Percentiles rank a stretch among this genome's conserved stretches.
Evolutionary conservation across 73 alveolate genomes (phyloP).

Genomic region (Paramecium octaurelia): DNA sequence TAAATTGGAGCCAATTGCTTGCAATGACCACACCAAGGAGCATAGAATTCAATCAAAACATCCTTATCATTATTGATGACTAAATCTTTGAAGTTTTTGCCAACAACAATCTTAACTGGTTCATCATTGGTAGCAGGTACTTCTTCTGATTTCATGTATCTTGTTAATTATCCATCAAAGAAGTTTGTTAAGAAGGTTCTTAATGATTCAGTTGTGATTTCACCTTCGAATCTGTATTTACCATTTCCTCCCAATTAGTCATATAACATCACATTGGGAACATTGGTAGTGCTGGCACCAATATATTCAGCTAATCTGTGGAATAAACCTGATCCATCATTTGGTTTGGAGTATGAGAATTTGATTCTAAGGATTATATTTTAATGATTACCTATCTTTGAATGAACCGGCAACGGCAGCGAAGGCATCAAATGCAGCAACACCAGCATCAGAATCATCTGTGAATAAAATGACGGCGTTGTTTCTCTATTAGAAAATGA

Average conservation of each 20-base stretch:
- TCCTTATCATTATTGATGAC: conserved; percentile 84
- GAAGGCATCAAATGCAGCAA: conserved; percentile 68
- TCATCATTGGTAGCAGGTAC: conserved; percentile 84
- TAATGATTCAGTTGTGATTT: conserved; percentile 69
- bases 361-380: conserved; percentile 24
- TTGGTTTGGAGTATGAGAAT: conserved; percentile 76
- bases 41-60: conserved; percentile 95
- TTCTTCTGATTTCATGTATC: conserved; percentile 88
- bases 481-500: conserved; percentile 81
- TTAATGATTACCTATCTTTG: conserved; percentile 61
- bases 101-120: conserved; percentile 90
- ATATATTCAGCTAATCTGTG: conserved; percentile 85
- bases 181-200: conserved; percentile 72
- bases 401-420: conserved; percentile 75
- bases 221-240: conserved; percentile 74
- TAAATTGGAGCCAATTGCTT: conserved; percentile 93
- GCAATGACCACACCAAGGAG: conserved; percentile 99
- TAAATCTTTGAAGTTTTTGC: conserved; percentile 85
- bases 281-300: conserved; percentile 71
- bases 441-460: conserved; percentile 68
- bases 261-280: conserved; percentile 80
- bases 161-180: conserved; percentile 70
- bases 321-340: conserved; percentile 74
- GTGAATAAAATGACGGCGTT: conserved; percentile 88
- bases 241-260: conserved; percentile 74